Base-by-base conservation (phyloP, 2,329 filamentous ascomycete genomes). In the Arthrobotrys entomopaga region DNA sequence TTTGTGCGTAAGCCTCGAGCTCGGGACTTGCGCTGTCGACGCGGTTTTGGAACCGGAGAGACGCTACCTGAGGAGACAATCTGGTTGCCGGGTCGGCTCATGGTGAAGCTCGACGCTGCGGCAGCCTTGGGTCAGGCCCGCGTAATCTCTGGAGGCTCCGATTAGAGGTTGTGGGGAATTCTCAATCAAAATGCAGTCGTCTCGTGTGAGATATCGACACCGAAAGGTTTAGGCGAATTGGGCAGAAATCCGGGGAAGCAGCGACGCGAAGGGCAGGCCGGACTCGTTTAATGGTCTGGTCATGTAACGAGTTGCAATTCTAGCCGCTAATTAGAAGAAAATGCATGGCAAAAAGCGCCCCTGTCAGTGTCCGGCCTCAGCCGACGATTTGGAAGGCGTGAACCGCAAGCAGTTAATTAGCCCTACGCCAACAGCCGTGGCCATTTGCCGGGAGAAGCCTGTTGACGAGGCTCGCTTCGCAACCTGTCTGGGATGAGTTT, bases 1-100 rank as follows among this genome's bases (percentile, higher is more conserved):
- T 81, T 83, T 43, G 82, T 83, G 40, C 83, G 81, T 67, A 84
- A 77, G 10, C 83, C 83, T 66, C 81, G 80, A 43, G 82, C 82
- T 57, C 83, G 80, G 57, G 82, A 81, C 74, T 83, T 83, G 53
- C 82, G 65, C 72, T 78, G 67, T 34, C 72, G 46, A 15, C 65
- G 70, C 74, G 78, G 73, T 50, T 71, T 75, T 20, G 71, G 63
- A 60, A 61, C 69, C 46, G 69, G 61, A n/a, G 69, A 73, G 29
- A 57, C 48, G 58, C 61, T 73, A n/a, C 61, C 69, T 43, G 69
- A 73, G 15, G 69, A 65, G 5, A 54, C 52, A 4, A 26, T 40
- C 52, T 65, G 60, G 42, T 65, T 60, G 43, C 57, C 48, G 11
- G 34, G 60, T 24, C 61, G 54, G 22, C 69, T 73, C 69, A 73